Conservation (phyloP, 768 basidiomycete genomes). For the Psilocybe cyanescens region DNA sequence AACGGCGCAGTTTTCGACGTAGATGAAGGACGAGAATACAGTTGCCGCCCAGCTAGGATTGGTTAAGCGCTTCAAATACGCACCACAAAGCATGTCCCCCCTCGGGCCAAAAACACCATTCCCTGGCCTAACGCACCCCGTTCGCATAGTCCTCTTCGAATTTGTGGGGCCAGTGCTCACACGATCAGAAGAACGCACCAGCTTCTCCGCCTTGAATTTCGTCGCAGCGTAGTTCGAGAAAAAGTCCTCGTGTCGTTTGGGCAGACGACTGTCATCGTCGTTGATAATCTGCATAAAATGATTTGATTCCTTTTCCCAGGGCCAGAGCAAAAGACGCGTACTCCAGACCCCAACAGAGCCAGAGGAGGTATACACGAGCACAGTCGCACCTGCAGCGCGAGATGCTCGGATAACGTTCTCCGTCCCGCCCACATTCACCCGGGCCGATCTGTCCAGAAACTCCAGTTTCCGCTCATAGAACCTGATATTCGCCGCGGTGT, state of each 20-base stretch:
- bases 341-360: slow-evolving; percentile 64
- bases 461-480: slow-evolving; percentile 67
- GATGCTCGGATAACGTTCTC: slow-evolving; percentile 67
- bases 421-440: slow-evolving; percentile 71
- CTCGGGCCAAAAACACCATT: slow-evolving; percentile 79
- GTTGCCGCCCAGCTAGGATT: slow-evolving; percentile 68
- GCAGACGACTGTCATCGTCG: slow-evolving; percentile 59
- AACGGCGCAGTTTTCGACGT: slow-evolving; percentile 77
- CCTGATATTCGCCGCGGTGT: slow-evolving; percentile 78
- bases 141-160: slow-evolving; percentile 45
- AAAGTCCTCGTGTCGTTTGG: slow-evolving; percentile 60
- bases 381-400: slow-evolving; percentile 53
- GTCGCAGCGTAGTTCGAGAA: slow-evolving; percentile 82
- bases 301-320: slow-evolving; percentile 67
- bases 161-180: slow-evolving; percentile 25
- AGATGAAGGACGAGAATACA: slow-evolving; percentile 65
- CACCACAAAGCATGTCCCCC: slow-evolving; percentile 70
- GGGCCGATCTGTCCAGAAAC: slow-evolving; percentile 56
- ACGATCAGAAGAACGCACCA: slow-evolving; percentile 42
- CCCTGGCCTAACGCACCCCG: slow-evolving; percentile 78
- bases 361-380: slow-evolving; percentile 75
- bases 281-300: slow-evolving; percentile 65
- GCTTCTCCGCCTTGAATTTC: slow-evolving; percentile 60
- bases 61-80: slow-evolving; percentile 59
- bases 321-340: slow-evolving; percentile 70